phyloP scores from a whole-genome alignment of 2,329 filamentous ascomycete genomes.

The Xylaria sp. region DNA sequence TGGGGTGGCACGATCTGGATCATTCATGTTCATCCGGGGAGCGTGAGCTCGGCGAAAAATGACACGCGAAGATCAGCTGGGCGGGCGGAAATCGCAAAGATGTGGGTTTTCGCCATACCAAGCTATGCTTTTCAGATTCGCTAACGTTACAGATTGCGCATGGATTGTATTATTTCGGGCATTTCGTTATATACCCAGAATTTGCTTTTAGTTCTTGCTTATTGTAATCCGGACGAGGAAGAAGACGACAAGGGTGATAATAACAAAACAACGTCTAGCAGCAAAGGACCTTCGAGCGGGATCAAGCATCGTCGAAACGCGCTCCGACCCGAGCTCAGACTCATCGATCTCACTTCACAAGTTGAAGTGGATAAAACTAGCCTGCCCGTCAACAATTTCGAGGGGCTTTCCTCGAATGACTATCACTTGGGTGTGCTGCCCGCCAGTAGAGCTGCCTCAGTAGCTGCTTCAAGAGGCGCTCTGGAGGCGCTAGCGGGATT shows the following conservation, averaged over 20 bases:
- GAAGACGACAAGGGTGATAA: constrained; percentile 72
- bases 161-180: constrained; percentile 97
- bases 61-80: constrained; percentile 78
- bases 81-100: constrained; percentile 89
- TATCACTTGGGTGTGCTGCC: constrained; percentile 91
- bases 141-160: constrained; percentile 75
- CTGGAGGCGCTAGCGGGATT: constrained; percentile 80
- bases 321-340: constrained; percentile 84
- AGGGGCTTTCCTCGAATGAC: constrained; percentile 85
- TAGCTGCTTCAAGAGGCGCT: constrained; percentile 73
- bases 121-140: background rate
- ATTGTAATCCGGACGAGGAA: constrained; percentile 76
- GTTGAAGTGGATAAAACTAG: constrained; percentile 89
- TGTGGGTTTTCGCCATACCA: constrained; percentile 66
- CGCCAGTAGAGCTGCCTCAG: constrained; percentile 73
- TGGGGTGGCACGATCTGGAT: constrained; percentile 99
- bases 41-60: constrained; percentile 72
- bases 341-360: constrained; percentile 90
- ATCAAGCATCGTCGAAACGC: constrained; percentile 80
- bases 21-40: constrained; percentile 85
- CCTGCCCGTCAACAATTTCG: constrained; percentile 85
- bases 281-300: constrained; percentile 72
- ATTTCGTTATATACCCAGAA: constrained; percentile 96
- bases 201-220: constrained; percentile 90
- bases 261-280: constrained; percentile 57